Evolutionary conservation across 257 asterid genomes (phyloP).

Genomic region (Rehmannia glutinosa): DNA sequence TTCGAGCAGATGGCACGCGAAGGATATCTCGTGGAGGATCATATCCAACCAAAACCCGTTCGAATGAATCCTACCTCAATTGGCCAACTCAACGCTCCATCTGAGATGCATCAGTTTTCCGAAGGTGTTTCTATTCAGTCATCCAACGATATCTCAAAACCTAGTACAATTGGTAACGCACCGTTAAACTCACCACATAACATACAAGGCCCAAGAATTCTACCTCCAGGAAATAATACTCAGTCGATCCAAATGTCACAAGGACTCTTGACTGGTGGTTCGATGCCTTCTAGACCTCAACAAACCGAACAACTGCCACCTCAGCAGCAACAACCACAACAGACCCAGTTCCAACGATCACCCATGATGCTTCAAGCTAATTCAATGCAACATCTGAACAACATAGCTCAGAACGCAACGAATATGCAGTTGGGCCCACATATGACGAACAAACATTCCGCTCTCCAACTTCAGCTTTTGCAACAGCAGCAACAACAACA

Average conservation of each 20-base stretch:
- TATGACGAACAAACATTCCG: constrained; percentile 46
- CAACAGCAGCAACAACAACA: constrained; percentile 60
- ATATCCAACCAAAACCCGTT: constrained; percentile 57
- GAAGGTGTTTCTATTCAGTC: constrained; percentile 59
- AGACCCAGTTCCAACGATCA: constrained; percentile 83
- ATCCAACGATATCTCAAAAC: constrained; percentile 45
- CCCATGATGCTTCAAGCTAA: constrained; percentile 58
- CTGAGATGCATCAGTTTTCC: constrained; percentile 65
- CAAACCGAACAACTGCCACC: constrained; percentile 46
- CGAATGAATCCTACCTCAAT: constrained; percentile 36
- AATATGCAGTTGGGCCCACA: constrained; percentile 58
- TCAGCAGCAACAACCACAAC: too few relatives aligned
- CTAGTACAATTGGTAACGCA: constrained; percentile 38
- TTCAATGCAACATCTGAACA: constrained; percentile 60
- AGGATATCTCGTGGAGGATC: constrained; percentile 72
- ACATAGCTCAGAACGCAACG: constrained; percentile 56
- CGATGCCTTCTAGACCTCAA: constrained; percentile 63
- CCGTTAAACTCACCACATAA: constrained; percentile 46
- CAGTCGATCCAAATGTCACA: constrained; percentile 77
- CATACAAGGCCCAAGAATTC: constrained; percentile 52
- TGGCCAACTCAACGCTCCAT: constrained; percentile 37
- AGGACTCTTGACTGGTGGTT: constrained; percentile 53
- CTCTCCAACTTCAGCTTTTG: constrained; percentile 62
- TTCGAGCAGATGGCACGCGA: constrained; percentile 68
- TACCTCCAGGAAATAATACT: constrained; percentile 51